Evolutionary conservation across 495 filamentous ascomycete species (phyloP).

Genomic region (Parachaetomium inaequale): DNA sequence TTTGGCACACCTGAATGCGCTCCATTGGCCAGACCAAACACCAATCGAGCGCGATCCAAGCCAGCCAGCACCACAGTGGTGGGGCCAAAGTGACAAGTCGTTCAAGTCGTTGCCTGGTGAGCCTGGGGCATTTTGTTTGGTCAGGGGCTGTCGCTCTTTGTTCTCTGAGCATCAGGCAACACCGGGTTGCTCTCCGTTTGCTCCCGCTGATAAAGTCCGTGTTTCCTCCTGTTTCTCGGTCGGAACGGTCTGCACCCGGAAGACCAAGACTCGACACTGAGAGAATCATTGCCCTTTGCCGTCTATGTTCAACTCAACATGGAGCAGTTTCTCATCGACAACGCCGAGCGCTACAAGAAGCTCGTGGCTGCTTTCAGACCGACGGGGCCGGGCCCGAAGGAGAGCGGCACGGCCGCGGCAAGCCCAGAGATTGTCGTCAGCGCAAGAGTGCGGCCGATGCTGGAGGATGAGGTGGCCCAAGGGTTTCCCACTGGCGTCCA

Average conservation of each 20-base stretch:
- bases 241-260: no score
- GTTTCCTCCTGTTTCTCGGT: background rate
- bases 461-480: slow-evolving; percentile 20
- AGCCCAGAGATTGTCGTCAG: slow-evolving; percentile 24
- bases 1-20: background rate
- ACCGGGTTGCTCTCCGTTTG: background rate
- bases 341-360: slow-evolving; percentile 23
- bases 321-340: slow-evolving; percentile 27
- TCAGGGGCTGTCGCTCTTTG: background rate
- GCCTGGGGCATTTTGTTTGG: background rate
- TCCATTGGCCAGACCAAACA: background rate
- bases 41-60: background rate
- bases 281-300: no score
- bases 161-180: background rate
- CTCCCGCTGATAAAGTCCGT: background rate
- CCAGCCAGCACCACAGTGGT: background rate
- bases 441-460: slow-evolving; percentile 23
- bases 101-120: background rate
- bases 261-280: no score
- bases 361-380: slow-evolving; percentile 25
- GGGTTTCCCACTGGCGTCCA: slow-evolving; percentile 20
- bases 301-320: slow-evolving; percentile 2
- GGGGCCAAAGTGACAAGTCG: no score
- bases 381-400: background rate
- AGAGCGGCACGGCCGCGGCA: background rate